These are phyloP conservation scores for Deinandra increscens DNA, from an alignment of 129 eudicot genomes.

Conservation along the genomic window DNA sequence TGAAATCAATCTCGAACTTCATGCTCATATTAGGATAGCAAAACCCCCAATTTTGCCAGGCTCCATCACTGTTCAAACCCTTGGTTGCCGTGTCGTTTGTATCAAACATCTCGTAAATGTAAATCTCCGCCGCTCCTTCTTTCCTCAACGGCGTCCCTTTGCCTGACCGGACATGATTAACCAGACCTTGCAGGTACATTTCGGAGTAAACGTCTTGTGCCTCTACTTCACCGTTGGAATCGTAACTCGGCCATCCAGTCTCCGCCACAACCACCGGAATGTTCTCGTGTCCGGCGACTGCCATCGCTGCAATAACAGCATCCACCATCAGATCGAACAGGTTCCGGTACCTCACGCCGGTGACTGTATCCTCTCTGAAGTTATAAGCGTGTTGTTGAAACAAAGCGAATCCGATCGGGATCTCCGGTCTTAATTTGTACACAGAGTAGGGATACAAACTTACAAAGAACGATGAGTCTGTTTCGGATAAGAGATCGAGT, in stretches of 20 bases:
- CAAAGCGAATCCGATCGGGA: constrained; percentile 64
- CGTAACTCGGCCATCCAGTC: constrained; percentile 81
- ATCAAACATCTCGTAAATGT: constrained; percentile 76
- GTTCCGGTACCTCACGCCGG: constrained; percentile 83
- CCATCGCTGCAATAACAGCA: constrained; percentile 63
- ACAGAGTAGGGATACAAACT: constrained; percentile 61
- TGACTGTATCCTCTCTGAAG: constrained; percentile 63
- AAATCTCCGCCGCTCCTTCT: constrained; percentile 64
- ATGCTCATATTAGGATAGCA: constrained; percentile 35
- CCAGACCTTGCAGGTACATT: constrained; percentile 67
- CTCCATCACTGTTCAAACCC: constrained; percentile 22
- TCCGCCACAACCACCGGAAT: constrained; percentile 72
- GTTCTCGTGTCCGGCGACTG: constrained; percentile 69
- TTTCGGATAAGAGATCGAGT: constrained; percentile 55
- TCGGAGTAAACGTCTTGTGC: constrained; percentile 45
- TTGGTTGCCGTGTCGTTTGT: constrained; percentile 12
- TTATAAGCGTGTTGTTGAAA: constrained; percentile 61
- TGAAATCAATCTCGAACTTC: constrained; percentile 33
- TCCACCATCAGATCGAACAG: constrained; percentile 85
- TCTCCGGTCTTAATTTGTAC: constrained; percentile 48
- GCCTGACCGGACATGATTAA: constrained; percentile 55
- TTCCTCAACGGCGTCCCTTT: constrained; percentile 74
- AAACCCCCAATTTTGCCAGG: constrained; percentile 38
- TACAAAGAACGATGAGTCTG: constrained; percentile 70
- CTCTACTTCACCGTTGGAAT: constrained; percentile 32